phyloP scores from a whole-genome alignment of 2,329 filamentous ascomycete genomes.

The Verticillium isaacii region DNA sequence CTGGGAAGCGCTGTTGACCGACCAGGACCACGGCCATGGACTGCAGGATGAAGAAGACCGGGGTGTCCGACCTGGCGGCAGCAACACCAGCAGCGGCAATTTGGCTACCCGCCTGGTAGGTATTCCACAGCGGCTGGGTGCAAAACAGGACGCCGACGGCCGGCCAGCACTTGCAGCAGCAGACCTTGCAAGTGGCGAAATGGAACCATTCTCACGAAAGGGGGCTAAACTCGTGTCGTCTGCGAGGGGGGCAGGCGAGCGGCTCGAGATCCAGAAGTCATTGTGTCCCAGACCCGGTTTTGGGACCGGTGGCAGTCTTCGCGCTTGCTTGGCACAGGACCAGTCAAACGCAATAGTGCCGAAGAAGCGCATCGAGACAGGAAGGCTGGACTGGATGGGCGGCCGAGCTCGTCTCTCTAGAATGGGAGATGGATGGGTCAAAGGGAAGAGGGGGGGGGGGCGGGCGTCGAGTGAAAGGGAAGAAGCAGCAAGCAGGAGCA shows the following conservation, averaged over 20 bases:
- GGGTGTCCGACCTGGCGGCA: not conserved
- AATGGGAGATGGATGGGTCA: not conserved
- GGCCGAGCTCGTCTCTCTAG: not conserved
- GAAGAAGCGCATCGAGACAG: not conserved
- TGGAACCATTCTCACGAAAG: conserved; percentile 27
- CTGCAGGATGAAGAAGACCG: not conserved
- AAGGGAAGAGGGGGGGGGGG: not conserved
- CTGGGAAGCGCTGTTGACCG: not conserved
- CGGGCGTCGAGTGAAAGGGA: not conserved
- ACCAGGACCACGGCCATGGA: not conserved
- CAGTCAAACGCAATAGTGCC: not conserved
- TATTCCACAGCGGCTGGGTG: not conserved
- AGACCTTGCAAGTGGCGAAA: conserved; percentile 32
- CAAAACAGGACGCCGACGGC: not conserved
- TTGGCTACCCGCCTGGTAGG: not conserved
- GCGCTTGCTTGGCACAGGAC: not conserved
- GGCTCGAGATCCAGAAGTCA: not conserved
- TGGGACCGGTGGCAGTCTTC: not conserved
- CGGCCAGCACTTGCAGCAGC: not conserved
- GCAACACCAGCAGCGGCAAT: not conserved
- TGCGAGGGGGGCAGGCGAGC: not conserved
- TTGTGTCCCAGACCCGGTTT: not conserved
- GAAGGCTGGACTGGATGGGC: not conserved
- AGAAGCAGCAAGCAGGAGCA: not conserved
- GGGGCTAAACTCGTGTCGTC: conserved; percentile 26